Base-by-base conservation (phyloP, 306 rosid genomes). In the Begonia peltatifolia region DNA sequence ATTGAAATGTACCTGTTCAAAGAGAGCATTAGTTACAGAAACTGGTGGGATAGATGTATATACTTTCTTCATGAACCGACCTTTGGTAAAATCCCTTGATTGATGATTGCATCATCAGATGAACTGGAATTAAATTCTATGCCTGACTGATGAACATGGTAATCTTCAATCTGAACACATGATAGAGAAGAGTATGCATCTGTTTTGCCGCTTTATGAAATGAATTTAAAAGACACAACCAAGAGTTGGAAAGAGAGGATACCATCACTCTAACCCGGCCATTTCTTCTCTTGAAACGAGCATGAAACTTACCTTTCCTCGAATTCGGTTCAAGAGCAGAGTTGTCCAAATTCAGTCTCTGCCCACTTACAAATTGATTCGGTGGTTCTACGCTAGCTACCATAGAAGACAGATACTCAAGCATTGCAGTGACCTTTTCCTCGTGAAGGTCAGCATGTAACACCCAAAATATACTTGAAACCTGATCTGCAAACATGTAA, bases 241-340 rank as follows among this genome's bases (percentile, higher is more conserved):
- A 35, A 14, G 16, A 20, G 38, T 46, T 41, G 57, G 54, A 63
- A 60, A 16, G 65, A 63, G 63, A 63, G 46, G 62, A 75, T 68
- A 89, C 97, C 93, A 56, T 75, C 63, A 67, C 85, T 78, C 80
- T 78, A 60, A 89, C 95, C 42, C 94, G 94, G 48, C 97, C 97
- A 74, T 85, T 89, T 85, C 97, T 78, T 50, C 90, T 95, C 66
- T 89, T 89, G 68, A 59, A 74, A 54, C 94, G 75, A 59, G 78
- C 83, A 72, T 64, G 82, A 55, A 89, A 70, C 68, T 75, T 89
- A 52, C 94, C 95, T 49, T 73, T 76, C 6, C 76, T 71, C 52
- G 57, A 70, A 60, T 62, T 80, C 53, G 55, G 72, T 60, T 76
- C 80, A 9, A 59, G 65, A 52, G 64, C 57, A 54, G 74, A 63